phyloP scores from a whole-genome alignment of 306 rosid species.

The Senna tora region DNA sequence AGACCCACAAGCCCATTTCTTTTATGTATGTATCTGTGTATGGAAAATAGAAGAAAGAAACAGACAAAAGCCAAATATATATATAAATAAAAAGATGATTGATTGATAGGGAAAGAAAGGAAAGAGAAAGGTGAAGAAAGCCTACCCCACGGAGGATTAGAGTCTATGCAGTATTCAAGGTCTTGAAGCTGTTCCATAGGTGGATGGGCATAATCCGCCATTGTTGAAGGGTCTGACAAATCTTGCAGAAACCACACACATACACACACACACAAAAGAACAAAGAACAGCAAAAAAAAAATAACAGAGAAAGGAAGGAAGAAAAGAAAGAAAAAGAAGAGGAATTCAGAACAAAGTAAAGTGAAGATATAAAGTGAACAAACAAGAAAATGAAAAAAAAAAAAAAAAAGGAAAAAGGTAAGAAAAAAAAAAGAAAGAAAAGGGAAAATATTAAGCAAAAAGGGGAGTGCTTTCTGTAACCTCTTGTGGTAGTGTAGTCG shows the following conservation, averaged over 20 bases:
- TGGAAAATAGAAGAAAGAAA: not conserved
- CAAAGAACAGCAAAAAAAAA: slow-evolving; percentile 6
- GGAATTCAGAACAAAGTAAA: slow-evolving; percentile 57
- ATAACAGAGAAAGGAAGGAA: not conserved
- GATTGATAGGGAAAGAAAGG: slow-evolving; percentile 21
- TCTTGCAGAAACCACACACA: slow-evolving; percentile 35
- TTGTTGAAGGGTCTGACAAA: slow-evolving; percentile 53
- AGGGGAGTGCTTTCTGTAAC: not conserved
- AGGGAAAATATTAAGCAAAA: too few relatives aligned
- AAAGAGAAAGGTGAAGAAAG: too few relatives aligned
- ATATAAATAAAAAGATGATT: too few relatives aligned
- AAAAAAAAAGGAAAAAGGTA: not conserved
- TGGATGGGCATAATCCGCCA: slow-evolving; percentile 72
- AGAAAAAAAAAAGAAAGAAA: too few relatives aligned
- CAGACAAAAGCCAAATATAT: slow-evolving; percentile 14
- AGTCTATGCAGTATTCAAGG: slow-evolving; percentile 88
- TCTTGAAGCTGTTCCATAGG: slow-evolving; percentile 92
- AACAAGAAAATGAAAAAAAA: slow-evolving; percentile 42
- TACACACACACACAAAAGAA: slow-evolving; percentile 35
- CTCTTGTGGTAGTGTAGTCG: slow-evolving; percentile 30
- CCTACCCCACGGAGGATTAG: slow-evolving; percentile 87
- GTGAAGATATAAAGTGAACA: slow-evolving; percentile 60
- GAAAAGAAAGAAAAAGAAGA: slow-evolving; percentile 33
- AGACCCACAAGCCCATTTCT: slow-evolving; percentile 35
- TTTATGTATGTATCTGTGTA: too few relatives aligned